phyloP scores from a whole-genome alignment of 116 monocot genomes.

The Zostera marina region DNA sequence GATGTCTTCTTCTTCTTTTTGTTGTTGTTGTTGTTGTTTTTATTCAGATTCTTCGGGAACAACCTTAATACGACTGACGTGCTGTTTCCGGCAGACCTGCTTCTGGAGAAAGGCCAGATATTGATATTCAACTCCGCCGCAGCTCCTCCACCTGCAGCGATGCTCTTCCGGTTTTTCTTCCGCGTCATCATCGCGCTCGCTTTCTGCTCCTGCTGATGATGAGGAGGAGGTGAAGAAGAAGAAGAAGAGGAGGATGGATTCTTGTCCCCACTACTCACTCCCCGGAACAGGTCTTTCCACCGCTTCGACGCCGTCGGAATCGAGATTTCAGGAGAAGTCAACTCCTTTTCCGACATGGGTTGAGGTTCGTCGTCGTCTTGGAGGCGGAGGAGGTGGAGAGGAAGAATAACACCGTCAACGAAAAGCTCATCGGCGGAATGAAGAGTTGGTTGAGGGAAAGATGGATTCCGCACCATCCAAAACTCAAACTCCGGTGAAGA shows the following conservation, averaged over 20 bases:
- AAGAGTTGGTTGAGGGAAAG: conserved; percentile 12
- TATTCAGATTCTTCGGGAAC: neutral
- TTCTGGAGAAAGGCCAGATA: conserved; percentile 78
- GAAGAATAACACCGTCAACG: conserved; percentile 54
- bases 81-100: conserved; percentile 50
- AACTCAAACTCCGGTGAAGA: conserved; percentile 74
- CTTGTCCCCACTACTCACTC: conserved; percentile 10
- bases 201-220: neutral
- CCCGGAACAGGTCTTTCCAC: conserved; percentile 58
- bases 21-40: neutral
- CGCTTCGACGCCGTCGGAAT: conserved; percentile 17
- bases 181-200: conserved; percentile 8
- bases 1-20: neutral
- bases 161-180: conserved; percentile 1
- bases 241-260: no score
- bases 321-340: conserved; percentile 4
- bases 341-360: neutral
- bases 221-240: no score
- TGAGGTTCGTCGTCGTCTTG: neutral
- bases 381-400: conserved; percentile 28
- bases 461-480: conserved; percentile 31
- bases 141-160: neutral
- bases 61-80: neutral
- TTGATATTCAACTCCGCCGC: conserved; percentile 58
- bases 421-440: conserved; percentile 67